Evolutionary conservation across 495 filamentous ascomycete species (phyloP), one percentile per base, ranked within the genome.

Genomic region (Aeminium ludgeri): DNA sequence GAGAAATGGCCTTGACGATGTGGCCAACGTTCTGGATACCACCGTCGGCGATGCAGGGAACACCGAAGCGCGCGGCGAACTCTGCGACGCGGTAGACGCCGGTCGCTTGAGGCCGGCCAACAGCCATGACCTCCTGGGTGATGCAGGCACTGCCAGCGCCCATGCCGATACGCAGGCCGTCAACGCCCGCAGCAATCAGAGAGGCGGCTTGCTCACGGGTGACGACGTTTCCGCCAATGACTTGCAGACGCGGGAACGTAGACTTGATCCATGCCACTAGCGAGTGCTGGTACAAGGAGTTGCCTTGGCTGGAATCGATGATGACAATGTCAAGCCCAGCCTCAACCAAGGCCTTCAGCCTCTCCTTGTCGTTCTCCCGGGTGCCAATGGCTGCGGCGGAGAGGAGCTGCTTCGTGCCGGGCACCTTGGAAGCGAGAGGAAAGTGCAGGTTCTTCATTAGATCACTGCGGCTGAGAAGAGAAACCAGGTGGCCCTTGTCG

Each of bases 101-200:
- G 10, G 82, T 80, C 13, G 89, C 89, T 64, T 99, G 89, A 44
- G 89, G 89, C 50, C 89, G 78, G 29, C 89, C 89, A 31, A 95
- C 85, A 40, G 89, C 89, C 89, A 99, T 99, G 55, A 99, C 89
- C 65, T 99, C 89, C 65, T 99, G 89, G 34, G 89, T 99, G 55
- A 99, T 99, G 65, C 89, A 99, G 55, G 89, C 89, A 51, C 81
- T 89, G 54, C 89, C 89, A 57, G 82, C 87, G 52, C 89, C 89
- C 89, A 99, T 99, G 59, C 89, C 89, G 61, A 99, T 99, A 55
- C 89, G 81, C 49, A 99, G 77, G 50, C 86, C 89, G 62, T 99
- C 89, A 44, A 80, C 86, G 55, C 89, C 89, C 36, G 89, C 89
- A 40, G 82, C 85, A 55, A 99, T 95, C 46, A 99, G 63, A 46